Base-by-base conservation (phyloP, 768 basidiomycete genomes). In the Suillus spraguei region DNA sequence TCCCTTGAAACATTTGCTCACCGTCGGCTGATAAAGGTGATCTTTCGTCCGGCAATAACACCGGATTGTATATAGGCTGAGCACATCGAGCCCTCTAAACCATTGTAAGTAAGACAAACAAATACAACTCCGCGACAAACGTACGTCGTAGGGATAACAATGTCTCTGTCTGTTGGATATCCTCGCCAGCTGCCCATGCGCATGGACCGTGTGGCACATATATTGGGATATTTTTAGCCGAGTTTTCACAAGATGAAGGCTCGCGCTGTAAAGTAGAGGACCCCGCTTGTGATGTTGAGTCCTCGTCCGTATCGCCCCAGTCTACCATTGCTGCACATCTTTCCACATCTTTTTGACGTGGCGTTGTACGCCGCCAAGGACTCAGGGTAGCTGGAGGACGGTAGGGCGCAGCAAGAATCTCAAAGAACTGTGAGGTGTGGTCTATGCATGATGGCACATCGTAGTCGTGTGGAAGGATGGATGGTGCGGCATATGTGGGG, bases 11-110 rank as follows among this genome's bases (percentile, higher is more conserved):
- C 17, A n/a, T 16, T 35, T 41, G 10, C 79, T 67, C 61, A 79
- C 78, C 68, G 70, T 75, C 79, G 75, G 22, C 77, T 77, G 20
- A 79, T 74, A 53, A 77, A 78, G 44, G 68, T 74, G 58, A 79
- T 68, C 38, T 69, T 68, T 22, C 67, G 68, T 56, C 67, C 52
- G 1, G 62, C 71, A 36, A 79, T 66, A 38, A 65, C 52, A 28
- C 78, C 78, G 46, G 68, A 74, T 67, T 77, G 77, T n/a, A 79
- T 69, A 22, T 73, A 78, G 16, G 77, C 77, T 35, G 72, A 70
- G 47, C 78, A 79, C 65, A 79, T 77, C 28, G 72, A 68, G 13
- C 77, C 79, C 42, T 70, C 79, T 79, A 36, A n/a, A 69, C 44
- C 67, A 59, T 11, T 54, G 46, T 52, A 13, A 60, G 41, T n/a